Evolutionary conservation across 176 grass and related monocot species (phyloP).

Genomic region (Musa schizocarpa): DNA sequence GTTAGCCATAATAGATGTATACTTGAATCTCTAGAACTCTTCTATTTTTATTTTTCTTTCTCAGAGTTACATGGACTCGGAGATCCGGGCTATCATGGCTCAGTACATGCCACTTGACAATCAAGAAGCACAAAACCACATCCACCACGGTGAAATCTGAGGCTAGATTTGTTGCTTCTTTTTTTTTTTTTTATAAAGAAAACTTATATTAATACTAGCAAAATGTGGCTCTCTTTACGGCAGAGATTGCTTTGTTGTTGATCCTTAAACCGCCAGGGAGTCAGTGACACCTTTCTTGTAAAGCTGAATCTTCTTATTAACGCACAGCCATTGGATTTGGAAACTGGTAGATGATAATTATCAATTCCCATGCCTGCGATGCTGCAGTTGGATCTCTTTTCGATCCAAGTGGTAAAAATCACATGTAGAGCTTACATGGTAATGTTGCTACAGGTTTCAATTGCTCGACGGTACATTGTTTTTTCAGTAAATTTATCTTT

Average conservation of each 20-base stretch:
- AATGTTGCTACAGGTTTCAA: too few species aligned
- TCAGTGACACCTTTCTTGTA: background rate
- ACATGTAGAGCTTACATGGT: too few species aligned
- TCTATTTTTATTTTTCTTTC: background rate
- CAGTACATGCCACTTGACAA: constrained; percentile 21
- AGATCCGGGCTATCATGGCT: constrained; percentile 14
- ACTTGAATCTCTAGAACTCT: background rate
- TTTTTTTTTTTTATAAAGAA: background rate
- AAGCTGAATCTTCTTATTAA: background rate
- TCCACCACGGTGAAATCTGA: constrained; percentile 11
- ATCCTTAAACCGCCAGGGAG: background rate
- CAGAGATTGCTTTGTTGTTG: background rate
- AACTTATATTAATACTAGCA: too few species aligned
- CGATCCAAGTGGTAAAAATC: too few species aligned
- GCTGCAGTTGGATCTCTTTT: too few species aligned
- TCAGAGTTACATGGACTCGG: constrained; percentile 16
- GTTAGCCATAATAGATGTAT: too few species aligned
- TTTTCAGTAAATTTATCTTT: too few species aligned
- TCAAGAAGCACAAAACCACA: constrained; percentile 10
- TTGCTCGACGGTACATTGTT: too few species aligned
- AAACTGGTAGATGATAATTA: background rate
- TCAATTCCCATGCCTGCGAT: background rate
- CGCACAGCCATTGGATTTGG: background rate
- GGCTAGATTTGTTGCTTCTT: too few species aligned
- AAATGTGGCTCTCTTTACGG: too few species aligned